Conservation (phyloP, 1,284 basidiomycete genomes). For the Heterobasidion irregulare region DNA sequence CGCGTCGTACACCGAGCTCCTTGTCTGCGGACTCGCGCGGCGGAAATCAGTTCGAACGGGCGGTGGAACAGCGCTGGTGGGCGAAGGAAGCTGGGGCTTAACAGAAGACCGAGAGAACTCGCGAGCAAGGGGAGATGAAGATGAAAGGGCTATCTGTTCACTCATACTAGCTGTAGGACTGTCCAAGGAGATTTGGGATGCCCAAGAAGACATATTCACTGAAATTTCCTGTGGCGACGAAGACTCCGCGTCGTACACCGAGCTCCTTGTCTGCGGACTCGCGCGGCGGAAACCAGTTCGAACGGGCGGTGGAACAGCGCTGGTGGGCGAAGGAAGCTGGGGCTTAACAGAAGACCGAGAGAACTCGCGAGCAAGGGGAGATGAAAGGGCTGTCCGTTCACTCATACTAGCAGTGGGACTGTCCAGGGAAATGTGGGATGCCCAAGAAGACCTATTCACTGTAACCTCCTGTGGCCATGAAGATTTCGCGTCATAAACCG, state of each 20-base stretch:
- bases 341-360: not conserved
- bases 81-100: not conserved
- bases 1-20: too few relatives aligned
- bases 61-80: too few relatives aligned
- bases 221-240: not conserved
- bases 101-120: not conserved
- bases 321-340: not conserved
- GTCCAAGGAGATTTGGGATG: not conserved
- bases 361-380: not conserved
- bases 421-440: not conserved
- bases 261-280: too few relatives aligned
- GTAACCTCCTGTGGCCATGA: too few relatives aligned
- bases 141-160: not conserved
- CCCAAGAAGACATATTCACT: not conserved
- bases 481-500: too few relatives aligned
- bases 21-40: too few relatives aligned
- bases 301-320: too few relatives aligned
- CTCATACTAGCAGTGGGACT: not conserved
- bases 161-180: not conserved
- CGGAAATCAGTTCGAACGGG: too few relatives aligned
- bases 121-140: not conserved
- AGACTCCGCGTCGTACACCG: too few relatives aligned
- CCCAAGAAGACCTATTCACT: not conserved
- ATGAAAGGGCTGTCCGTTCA: not conserved
- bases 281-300: too few relatives aligned